These are phyloP conservation scores for Botrytis aclada DNA, from an alignment of 2,329 filamentous ascomycete species.

Conservation along the genomic window DNA sequence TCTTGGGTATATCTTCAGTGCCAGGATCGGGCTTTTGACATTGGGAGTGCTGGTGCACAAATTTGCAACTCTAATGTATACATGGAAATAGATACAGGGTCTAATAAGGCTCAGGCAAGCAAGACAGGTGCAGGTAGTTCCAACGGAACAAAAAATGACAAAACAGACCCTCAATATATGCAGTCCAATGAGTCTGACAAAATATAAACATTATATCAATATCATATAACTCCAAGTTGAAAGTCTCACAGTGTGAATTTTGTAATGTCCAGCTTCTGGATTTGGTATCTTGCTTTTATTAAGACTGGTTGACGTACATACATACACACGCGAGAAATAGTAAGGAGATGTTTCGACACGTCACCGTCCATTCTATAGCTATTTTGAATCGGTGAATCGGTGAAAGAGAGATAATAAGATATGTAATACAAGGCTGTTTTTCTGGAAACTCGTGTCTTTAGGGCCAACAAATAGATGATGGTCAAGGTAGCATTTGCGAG, in stretches of 20 bases:
- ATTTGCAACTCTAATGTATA: not conserved
- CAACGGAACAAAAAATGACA: not conserved
- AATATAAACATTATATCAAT: not conserved
- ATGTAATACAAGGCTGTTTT: conserved; percentile 13
- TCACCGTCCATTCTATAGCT: not conserved
- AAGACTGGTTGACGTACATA: not conserved
- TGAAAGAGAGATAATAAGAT: not conserved
- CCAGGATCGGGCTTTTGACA: not conserved
- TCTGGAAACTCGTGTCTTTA: not conserved
- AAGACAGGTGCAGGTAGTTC: not conserved
- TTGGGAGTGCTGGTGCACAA: not conserved
- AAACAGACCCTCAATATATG: not conserved
- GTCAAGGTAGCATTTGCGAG: not conserved
- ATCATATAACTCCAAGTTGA: not conserved
- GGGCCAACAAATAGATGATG: not conserved
- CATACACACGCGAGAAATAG: not conserved
- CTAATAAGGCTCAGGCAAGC: not conserved
- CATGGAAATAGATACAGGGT: not conserved
- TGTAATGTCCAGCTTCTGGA: not conserved
- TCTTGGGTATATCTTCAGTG: not conserved
- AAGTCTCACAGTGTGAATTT: not conserved
- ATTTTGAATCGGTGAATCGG: not conserved
- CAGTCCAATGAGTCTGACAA: not conserved
- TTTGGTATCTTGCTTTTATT: not conserved
- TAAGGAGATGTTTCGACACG: not conserved